Conservation (phyloP, 106 monocot species). For the Iris macrosiphon region DNA sequence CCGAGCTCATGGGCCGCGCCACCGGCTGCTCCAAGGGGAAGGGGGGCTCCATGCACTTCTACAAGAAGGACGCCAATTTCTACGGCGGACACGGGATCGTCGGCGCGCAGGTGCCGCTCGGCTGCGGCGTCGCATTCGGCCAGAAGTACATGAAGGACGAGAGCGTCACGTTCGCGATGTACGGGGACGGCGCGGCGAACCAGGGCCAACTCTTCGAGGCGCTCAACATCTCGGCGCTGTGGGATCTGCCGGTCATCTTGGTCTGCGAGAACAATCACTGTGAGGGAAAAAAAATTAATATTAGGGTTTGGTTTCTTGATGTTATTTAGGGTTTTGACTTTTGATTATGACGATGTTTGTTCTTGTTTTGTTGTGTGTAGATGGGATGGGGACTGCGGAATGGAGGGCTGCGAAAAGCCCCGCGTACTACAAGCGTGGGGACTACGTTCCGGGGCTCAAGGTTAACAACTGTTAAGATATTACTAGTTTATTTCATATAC, state of each 20-base stretch:
- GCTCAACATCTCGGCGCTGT: slow-evolving; percentile 65
- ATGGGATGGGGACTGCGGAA: slow-evolving; percentile 90
- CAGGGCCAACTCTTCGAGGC: slow-evolving; percentile 87
- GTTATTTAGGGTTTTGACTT: too few species aligned
- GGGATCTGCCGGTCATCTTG: slow-evolving; percentile 67
- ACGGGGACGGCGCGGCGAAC: slow-evolving; percentile 79
- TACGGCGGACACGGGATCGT: slow-evolving; percentile 75
- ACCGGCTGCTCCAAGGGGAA: slow-evolving; percentile 70
- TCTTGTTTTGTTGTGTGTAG: slow-evolving; percentile 22
- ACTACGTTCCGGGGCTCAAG: slow-evolving; percentile 87
- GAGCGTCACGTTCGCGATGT: slow-evolving; percentile 57
- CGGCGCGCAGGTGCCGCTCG: slow-evolving; percentile 65
- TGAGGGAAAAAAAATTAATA: too few species aligned
- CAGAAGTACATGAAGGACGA: slow-evolving; percentile 75
- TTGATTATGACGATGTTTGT: too few species aligned
- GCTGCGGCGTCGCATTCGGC: slow-evolving; percentile 57
- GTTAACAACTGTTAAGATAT: too few species aligned
- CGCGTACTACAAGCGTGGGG: slow-evolving; percentile 86
- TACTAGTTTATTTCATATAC: too few species aligned
- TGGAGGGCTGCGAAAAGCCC: slow-evolving; percentile 93
- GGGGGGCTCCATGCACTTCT: slow-evolving; percentile 88
- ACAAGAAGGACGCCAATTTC: slow-evolving; percentile 55
- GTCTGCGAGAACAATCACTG: slow-evolving; percentile 86
- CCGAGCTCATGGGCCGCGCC: slow-evolving; percentile 62
- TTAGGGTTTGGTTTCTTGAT: too few species aligned